phyloP scores from a whole-genome alignment of 176 grass and related monocot species.

The Bonia amplexicaulis region DNA sequence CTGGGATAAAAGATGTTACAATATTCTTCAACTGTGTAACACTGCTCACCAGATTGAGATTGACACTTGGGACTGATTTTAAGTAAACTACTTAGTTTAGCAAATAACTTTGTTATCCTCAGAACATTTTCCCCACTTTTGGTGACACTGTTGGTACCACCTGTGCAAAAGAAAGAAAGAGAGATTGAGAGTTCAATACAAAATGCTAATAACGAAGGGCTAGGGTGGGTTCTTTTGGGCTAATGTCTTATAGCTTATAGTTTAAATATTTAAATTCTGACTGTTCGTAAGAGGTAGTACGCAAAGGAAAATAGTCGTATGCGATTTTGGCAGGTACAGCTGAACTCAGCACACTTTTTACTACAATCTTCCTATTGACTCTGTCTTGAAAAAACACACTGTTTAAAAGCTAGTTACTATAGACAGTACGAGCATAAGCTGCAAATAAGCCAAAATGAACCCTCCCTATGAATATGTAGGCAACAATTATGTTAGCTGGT shows the following conservation, averaged over 20 bases:
- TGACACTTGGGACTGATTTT: conserved; percentile 40
- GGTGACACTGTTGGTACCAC: conserved; percentile 37
- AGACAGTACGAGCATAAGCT: no score
- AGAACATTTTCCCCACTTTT: conserved; percentile 72
- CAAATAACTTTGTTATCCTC: conserved; percentile 76
- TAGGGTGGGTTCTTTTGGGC: no score
- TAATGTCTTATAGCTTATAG: no score
- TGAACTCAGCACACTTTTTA: no score
- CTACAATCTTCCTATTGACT: no score
- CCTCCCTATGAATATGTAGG: background rate
- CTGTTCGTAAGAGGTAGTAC: no score
- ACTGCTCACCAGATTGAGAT: conserved; percentile 20
- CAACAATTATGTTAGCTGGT: conserved; percentile 14
- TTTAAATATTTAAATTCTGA: no score
- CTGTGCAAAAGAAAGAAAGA: conserved; percentile 33
- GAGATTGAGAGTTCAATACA: conserved; percentile 1
- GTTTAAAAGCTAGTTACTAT: no score
- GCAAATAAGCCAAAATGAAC: no score
- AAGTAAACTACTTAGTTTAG: conserved; percentile 53
- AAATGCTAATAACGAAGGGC: conserved; percentile 4
- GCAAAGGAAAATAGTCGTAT: no score
- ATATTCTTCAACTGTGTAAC: conserved; percentile 54
- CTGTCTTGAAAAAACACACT: no score
- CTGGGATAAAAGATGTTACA: conserved; percentile 66
- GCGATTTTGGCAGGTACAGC: no score